Percentiles rank a stretch among this genome's conserved stretches.
phyloP scores from a whole-genome alignment of 352 stramenopile genomes.

The Elongisporangium anandrum region DNA sequence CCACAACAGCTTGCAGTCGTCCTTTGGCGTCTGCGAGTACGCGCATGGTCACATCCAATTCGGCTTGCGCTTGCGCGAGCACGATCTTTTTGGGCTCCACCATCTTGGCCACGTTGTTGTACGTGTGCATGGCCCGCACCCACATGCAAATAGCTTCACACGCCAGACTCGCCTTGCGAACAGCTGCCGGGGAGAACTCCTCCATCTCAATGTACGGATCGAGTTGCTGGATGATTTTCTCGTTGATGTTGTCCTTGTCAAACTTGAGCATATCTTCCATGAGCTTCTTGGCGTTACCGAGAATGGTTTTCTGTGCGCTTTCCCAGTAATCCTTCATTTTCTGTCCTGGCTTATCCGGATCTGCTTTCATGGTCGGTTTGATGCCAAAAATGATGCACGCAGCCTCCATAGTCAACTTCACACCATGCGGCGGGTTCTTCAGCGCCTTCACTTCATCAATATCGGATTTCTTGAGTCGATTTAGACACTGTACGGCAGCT shows the following conservation, averaged over 20 bases:
- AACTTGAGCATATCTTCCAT: constrained; percentile 90
- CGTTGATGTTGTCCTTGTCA: constrained; percentile 86
- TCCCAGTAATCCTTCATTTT: constrained; percentile 91
- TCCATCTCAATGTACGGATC: constrained; percentile 90
- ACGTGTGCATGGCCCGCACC: constrained; percentile 81
- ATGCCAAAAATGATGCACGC: constrained; percentile 94
- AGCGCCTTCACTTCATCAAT: constrained; percentile 92
- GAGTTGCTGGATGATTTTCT: constrained; percentile 85
- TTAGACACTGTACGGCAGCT: constrained; percentile 90
- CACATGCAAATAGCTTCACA: constrained; percentile 94
- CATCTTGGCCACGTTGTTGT: constrained; percentile 79
- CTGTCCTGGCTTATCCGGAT: constrained; percentile 88
- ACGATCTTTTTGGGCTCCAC: constrained; percentile 77
- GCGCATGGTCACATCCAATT: constrained; percentile 49
- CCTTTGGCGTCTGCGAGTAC: constrained; percentile 51
- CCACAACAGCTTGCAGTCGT: constrained; percentile 77
- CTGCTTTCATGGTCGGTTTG: constrained; percentile 86
- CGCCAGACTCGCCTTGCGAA: constrained; percentile 88
- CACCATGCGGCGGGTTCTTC: constrained; percentile 85
- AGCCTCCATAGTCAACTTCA: constrained; percentile 88
- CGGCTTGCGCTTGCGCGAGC: constrained; percentile 48
- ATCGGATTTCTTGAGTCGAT: constrained; percentile 90
- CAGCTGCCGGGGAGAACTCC: constrained; percentile 85
- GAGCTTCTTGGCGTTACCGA: constrained; percentile 86
- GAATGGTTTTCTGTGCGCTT: constrained; percentile 82